Evolutionary conservation across 1,284 basidiomycete genomes (phyloP).

Genomic region (Rhodotorula glutinis): DNA sequence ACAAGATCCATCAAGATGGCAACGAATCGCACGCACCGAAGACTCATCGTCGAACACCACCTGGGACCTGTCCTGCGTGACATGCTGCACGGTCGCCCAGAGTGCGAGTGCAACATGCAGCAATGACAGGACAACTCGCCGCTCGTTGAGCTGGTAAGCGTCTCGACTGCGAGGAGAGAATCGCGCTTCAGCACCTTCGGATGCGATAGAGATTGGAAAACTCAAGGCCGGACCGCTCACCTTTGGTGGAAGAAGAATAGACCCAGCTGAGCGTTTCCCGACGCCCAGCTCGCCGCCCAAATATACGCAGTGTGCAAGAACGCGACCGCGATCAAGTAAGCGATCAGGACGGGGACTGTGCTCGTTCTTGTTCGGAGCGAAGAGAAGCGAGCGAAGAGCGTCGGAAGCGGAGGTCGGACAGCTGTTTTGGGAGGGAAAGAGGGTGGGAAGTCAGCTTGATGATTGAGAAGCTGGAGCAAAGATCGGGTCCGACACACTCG

Average conservation of each 20-base stretch:
- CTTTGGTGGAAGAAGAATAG: conserved; percentile 33
- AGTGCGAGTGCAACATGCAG: conserved; percentile 21
- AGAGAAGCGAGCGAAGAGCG: conserved; percentile 22
- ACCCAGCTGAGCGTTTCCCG: conserved; percentile 18
- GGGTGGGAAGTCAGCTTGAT: background rate
- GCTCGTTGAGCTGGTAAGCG: conserved; percentile 39
- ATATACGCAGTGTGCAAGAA: conserved; percentile 32
- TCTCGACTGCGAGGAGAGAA: conserved; percentile 26
- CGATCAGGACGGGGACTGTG: conserved; percentile 10
- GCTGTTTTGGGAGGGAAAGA: conserved; percentile 9
- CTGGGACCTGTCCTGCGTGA: conserved; percentile 22
- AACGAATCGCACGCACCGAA: background rate
- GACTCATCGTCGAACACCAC: conserved; percentile 34
- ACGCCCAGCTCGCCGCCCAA: conserved; percentile 26
- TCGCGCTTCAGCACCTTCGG: background rate
- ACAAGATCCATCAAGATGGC: background rate
- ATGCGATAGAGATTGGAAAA: too few relatives aligned
- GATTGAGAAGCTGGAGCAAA: background rate
- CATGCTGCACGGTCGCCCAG: conserved; percentile 27
- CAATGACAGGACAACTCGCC: conserved; percentile 32
- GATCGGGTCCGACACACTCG: conserved; percentile 22
- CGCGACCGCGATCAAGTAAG: conserved; percentile 23
- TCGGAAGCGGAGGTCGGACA: conserved; percentile 19
- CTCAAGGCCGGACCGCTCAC: conserved; percentile 1
- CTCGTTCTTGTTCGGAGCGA: conserved; percentile 9